A percentile compares a stretch with the other conserved stretches of the same genome.
Evolutionary conservation across 208 protist genomes (phyloP).

Genomic region (Leishmania tarentolae): DNA sequence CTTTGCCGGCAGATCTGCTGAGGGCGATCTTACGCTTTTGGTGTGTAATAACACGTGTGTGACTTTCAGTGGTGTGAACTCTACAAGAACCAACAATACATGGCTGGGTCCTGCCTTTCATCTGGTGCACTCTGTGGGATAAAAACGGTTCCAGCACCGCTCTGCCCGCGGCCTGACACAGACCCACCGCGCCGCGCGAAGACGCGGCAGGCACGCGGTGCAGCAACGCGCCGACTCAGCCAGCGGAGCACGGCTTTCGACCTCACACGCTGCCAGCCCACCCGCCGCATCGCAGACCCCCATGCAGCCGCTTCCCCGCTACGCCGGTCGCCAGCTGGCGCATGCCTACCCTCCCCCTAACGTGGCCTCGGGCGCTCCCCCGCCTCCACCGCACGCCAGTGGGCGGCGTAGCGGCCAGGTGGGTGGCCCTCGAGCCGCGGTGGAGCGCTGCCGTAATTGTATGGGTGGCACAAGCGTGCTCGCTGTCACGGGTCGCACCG

Average conservation of each 20-base stretch:
- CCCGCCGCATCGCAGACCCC: not conserved
- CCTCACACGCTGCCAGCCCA: not conserved
- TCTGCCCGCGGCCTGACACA: not conserved
- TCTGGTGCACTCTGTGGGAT: not conserved
- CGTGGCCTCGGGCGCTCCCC: too few relatives aligned
- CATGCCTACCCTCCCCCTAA: not conserved
- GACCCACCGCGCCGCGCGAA: not conserved
- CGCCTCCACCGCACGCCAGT: not conserved
- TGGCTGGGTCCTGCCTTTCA: not conserved
- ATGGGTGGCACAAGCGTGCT: not conserved
- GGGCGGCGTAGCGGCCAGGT: too few relatives aligned
- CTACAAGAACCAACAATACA: not conserved
- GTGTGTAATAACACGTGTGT: not conserved
- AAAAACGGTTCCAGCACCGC: not conserved
- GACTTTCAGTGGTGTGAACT: not conserved
- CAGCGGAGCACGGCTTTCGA: not conserved
- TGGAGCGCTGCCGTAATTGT: not conserved
- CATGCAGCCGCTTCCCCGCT: too few relatives aligned
- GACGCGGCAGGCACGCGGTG: not conserved
- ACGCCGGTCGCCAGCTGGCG: not conserved
- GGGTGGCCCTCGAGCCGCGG: not conserved
- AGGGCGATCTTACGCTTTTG: not conserved
- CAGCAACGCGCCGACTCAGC: not conserved
- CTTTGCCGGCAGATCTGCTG: not conserved
- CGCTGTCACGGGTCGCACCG: not conserved